Base-by-base conservation (phyloP, 106 monocot genomes). In the Phalaenopsis equestris region DNA sequence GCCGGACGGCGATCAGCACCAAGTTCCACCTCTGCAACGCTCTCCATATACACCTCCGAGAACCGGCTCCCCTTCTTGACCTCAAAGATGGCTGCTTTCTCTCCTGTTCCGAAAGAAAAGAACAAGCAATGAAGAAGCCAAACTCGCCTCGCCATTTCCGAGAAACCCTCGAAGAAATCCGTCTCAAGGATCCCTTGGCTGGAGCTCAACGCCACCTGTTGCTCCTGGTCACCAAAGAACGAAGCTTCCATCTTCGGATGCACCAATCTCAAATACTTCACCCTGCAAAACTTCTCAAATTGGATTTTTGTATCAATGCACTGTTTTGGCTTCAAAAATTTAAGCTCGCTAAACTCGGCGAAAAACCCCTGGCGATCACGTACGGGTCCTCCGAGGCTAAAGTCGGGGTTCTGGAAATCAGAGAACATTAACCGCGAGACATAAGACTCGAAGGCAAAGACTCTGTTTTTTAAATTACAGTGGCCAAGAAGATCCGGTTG, bases 21-120 rank as follows among this genome's bases (percentile, higher is more conserved):
- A 9, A 41, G 81, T 48, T 49, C 83, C 5, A 77, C 82, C 47
- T 18, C 43, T 39, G 39, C 81, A 7, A 99, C 87, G 67, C 86
- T 99, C 83, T 98, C 91, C 98, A 99, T 94, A 86, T 84, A 94
- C 10, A 99, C 94, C 81, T 92, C 94, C 4, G 98, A 99, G 86
- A 94, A 99, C 24, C 93, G 78, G 47, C 65, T 45, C 16, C 94
- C 98, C 5, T 75, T 80, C 24, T 52, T 65, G 45, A 75, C 92
- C 78, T 86, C 84, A 78, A 91, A 91, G 78, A 91, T 81, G 56
- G 46, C 30, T 12, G 38, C 74, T 47, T 79, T 81, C 47, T 65
- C 81, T 19, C 2, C 73, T 1, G 41, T 39, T 67, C 74, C 78
- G 80, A 86, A 91, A 4, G 91, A 87, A 81, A 87, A 91, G 87